Base-by-base conservation (phyloP, 1,284 basidiomycete species). In the Puccinia novopanici region DNA sequence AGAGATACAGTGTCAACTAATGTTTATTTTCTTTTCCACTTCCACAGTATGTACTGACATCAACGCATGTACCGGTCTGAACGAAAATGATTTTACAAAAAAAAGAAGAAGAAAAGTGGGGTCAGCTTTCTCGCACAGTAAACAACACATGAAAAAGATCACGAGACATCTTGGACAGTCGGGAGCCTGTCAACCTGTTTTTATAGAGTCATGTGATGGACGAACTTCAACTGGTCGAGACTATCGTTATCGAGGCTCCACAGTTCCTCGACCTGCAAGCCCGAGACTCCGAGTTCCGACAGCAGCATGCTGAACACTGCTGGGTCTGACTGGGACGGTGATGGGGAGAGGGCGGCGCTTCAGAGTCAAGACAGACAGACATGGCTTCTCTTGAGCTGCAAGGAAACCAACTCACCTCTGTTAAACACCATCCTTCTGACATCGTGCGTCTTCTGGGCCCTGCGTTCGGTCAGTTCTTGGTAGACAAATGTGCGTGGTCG, bases 271-370 rank as follows among this genome's bases (percentile, higher is more conserved):
- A 88, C 87, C 82, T 88, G 86, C 24, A 88, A 83, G 0, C 88
- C 88, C 48, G 84, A 85, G 1, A 88, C 87, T 75, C 87, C 88
- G 40, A 88, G 84, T 52, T 87, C 86, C 15, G 83, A 79, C 45
- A 88, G 83, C 6, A 88, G 84, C 40, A 86, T 86, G 0, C 86
- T 87, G 82, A 88, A 88, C 27, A 88, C 85, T 50, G 87, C 86
- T 1, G 87, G 87, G 75, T 88, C 87, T 27, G 75, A 77, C 75
- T 77, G 24, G 2, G 40, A 13, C 19, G 10, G 22, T 48, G 12
- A 48, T 59, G 8, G 17, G 61, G 17, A n/a, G 40, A 19, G n/a
- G n/a, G n/a, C n/a, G n/a, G n/a, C n/a, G n/a, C n/a, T n/a, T n/a
- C n/a, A n/a, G n/a, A n/a, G n/a, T n/a, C n/a, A 65, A 9, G 19